Conservation (phyloP, 768 basidiomycete species). For the Mycena rebaudengoi region DNA sequence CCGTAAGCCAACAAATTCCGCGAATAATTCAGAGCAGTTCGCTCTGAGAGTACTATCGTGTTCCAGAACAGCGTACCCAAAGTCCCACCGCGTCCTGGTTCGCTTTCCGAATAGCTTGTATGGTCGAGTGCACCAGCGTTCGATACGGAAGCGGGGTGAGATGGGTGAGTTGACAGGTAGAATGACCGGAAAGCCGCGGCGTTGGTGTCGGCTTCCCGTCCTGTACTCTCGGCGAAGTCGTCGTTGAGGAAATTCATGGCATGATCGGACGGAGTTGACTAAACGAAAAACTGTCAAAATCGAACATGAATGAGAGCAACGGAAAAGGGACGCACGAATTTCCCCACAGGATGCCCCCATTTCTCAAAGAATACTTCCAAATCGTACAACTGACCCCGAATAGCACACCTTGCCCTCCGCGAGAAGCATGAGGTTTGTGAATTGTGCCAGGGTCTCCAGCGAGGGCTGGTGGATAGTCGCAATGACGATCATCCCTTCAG, state of each 20-base stretch:
- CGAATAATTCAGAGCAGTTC: conserved; percentile 57
- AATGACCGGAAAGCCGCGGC: conserved; percentile 44
- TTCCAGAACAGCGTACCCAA: conserved; percentile 47
- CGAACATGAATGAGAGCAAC: not conserved
- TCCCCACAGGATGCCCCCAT: conserved; percentile 48
- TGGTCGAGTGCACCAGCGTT: not conserved
- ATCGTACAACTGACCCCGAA: conserved; percentile 51
- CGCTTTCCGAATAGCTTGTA: not conserved
- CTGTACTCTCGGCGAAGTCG: conserved; percentile 45
- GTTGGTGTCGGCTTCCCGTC: conserved; percentile 23
- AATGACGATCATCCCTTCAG: conserved; percentile 63
- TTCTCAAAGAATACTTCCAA: conserved; percentile 49
- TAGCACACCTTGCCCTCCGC: conserved; percentile 58
- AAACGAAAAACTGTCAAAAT: conserved; percentile 1
- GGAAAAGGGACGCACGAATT: conserved; percentile 37
- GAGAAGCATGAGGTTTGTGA: conserved; percentile 67
- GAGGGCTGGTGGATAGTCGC: conserved; percentile 77
- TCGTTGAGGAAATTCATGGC: conserved; percentile 65
- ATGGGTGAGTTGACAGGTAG: conserved; percentile 36
- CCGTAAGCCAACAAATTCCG: conserved; percentile 68
- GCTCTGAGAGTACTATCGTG: conserved; percentile 55
- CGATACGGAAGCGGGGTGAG: not conserved
- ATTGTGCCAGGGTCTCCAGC: conserved; percentile 65
- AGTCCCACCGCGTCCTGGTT: conserved; percentile 38
- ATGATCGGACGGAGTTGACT: conserved; percentile 66